A percentile compares a stretch with the other conserved stretches of the same genome.
Conservation (phyloP, 768 basidiomycete genomes). For the Mycena crocata region DNA sequence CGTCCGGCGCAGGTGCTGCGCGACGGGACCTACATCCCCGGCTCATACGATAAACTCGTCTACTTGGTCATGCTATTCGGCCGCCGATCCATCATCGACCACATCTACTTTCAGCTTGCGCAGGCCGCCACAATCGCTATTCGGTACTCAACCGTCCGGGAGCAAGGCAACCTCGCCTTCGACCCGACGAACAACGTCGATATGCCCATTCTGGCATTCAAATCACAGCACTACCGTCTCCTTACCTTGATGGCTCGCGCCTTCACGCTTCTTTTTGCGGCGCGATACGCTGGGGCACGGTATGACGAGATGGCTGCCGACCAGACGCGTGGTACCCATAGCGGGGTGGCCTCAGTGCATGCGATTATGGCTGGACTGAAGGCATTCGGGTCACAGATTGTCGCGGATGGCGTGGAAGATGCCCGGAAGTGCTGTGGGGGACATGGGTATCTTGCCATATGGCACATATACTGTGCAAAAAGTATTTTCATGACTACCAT, state of each 20-base stretch:
- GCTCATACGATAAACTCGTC: constrained; percentile 25
- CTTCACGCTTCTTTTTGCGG: constrained; percentile 36
- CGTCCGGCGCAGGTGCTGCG: constrained; percentile 31
- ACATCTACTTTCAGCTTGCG: constrained; percentile 39
- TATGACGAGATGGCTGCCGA: constrained; percentile 30
- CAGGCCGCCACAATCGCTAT: constrained; percentile 40
- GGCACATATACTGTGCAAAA: too few relatives aligned
- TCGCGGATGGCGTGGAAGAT: constrained; percentile 40
- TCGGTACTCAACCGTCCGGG: constrained; percentile 40
- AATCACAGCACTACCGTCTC: constrained; percentile 39
- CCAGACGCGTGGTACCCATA: not conserved
- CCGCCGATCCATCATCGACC: constrained; percentile 28
- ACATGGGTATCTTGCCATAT: constrained; percentile 31
- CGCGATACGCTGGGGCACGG: constrained; percentile 18
- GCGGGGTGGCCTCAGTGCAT: constrained; percentile 10
- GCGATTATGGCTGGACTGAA: constrained; percentile 37
- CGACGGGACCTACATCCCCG: constrained; percentile 34
- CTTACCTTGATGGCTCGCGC: constrained; percentile 33
- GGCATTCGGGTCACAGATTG: constrained; percentile 36
- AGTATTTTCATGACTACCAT: too few relatives aligned
- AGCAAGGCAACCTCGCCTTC: constrained; percentile 39
- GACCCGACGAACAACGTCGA: constrained; percentile 19
- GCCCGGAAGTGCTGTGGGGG: constrained; percentile 41
- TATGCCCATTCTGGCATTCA: constrained; percentile 33
- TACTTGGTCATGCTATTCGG: constrained; percentile 40